Evolutionary conservation across 2,329 filamentous ascomycete genomes (phyloP), one percentile per base, ranked within the genome.

Genomic region (Daldinia eschscholtzii): DNA sequence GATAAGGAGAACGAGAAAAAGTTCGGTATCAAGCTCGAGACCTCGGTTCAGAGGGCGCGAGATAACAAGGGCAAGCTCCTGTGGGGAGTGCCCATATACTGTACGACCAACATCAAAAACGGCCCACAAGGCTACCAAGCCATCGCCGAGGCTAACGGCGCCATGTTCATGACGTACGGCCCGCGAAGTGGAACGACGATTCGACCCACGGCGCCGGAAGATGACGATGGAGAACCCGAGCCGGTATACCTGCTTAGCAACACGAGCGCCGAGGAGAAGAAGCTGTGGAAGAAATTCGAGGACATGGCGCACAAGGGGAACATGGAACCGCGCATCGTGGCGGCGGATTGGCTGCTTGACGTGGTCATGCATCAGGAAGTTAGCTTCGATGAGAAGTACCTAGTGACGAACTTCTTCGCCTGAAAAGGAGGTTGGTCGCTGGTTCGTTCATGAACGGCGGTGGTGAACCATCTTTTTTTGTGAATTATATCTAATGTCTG

Each of bases 61-160:
- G 83, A 87, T 55, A 96, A 98, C 80, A 88, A 90, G 57, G 91
- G 93, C 70, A 89, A 88, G 57, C 89, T 99, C 18, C 85, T 99
- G 48, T 84, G 87, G 71, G 89, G 90, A 12, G 89, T 93, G 75
- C 90, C 90, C 1, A 89, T 99, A 33, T 98, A 96, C 82, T 97
- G 94, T 78, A 93, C 94, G 0, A 88, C 92, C 46, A 87, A 88
- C 44, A 91, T 98, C 67, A 88, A 88, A 42, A 94, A 95, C 70
- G 94, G 94, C 0, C 89, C 91, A 53, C 93, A 95, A 0, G 94
- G 92, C 58, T 98, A 93, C 83, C 91, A 91, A 76, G 87, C 89
- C 41, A 98, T 99, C 72, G 92, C 95, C 57, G 89, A 92, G 77
- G 91, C 93, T 64, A 99, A 99, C 78, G 94, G 95, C 13, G 96